Percentiles rank a stretch among this genome's conserved stretches.
Evolutionary conservation across 192 early-diverging fungal species (phyloP).

Genomic region (Gonapodya prolifera): DNA sequence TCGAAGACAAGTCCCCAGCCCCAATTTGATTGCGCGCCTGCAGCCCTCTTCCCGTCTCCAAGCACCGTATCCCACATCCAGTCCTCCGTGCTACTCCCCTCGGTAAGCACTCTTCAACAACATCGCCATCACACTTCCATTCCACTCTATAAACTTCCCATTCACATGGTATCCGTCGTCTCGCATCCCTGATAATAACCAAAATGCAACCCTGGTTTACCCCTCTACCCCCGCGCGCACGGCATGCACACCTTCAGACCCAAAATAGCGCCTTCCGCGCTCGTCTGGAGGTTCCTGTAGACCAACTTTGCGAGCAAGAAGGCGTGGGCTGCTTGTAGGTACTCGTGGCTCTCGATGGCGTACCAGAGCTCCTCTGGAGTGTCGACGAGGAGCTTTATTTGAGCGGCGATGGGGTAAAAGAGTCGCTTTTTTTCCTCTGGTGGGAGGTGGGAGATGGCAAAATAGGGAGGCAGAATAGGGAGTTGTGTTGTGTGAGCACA

Average conservation of each 20-base stretch:
- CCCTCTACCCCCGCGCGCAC: no score
- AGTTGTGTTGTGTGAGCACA: no score
- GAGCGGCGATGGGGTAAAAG: constrained; percentile 57
- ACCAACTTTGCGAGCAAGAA: constrained; percentile 58
- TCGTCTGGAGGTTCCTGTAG: constrained; percentile 47
- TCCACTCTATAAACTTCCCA: no score
- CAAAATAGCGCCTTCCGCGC: constrained; percentile 20
- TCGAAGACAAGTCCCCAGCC: no score
- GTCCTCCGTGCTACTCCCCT: background rate
- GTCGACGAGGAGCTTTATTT: constrained; percentile 72
- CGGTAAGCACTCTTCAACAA: no score
- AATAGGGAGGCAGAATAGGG: no score
- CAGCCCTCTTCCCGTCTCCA: no score
- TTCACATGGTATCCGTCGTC: no score
- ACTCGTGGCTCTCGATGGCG: constrained; percentile 54
- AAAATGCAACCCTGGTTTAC: no score
- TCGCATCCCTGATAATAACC: no score
- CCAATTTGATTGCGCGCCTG: no score
- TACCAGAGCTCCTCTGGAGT: constrained; percentile 87
- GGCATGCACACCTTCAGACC: constrained; percentile 11
- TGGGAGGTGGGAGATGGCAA: background rate
- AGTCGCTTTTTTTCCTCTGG: constrained; percentile 39
- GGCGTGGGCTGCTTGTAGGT: constrained; percentile 54
- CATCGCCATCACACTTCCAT: no score
- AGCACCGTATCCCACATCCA: background rate